A percentile compares a stretch with the other conserved stretches of the same genome.
These are phyloP conservation scores for Globisporangium perplexum DNA, from an alignment of 352 stramenopile species.

Conservation along the genomic window DNA sequence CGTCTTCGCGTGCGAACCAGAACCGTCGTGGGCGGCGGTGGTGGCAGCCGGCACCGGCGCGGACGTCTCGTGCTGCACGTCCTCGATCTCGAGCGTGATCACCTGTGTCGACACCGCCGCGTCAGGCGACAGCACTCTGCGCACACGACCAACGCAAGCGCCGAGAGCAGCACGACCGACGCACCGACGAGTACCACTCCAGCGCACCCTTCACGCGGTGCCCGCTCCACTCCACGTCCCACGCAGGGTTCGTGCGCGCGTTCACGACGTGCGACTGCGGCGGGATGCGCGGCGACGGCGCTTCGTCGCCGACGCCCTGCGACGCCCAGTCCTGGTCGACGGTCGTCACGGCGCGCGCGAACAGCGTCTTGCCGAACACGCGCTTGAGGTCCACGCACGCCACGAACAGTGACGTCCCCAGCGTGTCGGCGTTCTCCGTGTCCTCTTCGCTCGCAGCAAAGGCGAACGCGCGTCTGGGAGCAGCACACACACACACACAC, in stretches of 20 bases:
- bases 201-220: constrained; percentile 48
- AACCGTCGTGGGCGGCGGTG: not conserved
- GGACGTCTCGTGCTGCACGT: not conserved
- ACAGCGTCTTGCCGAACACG: constrained; percentile 29
- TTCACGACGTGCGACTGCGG: constrained; percentile 84
- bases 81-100: constrained; percentile 25
- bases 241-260: constrained; percentile 61
- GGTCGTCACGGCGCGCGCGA: constrained; percentile 52
- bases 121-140: not conserved
- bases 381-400: constrained; percentile 45
- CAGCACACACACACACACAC: not conserved
- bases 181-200: constrained; percentile 65
- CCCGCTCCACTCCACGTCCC: constrained; percentile 62
- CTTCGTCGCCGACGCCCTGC: constrained; percentile 39
- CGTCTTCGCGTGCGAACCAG: not conserved
- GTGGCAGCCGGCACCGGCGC: not conserved
- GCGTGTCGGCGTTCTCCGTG: constrained; percentile 35
- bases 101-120: constrained; percentile 15
- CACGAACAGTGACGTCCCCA: constrained; percentile 65
- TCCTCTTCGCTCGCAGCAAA: constrained; percentile 28
- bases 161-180: constrained; percentile 3
- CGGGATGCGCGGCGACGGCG: constrained; percentile 49
- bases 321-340: constrained; percentile 80
- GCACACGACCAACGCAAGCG: not conserved
- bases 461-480: constrained; percentile 48